Evolutionary conservation across 495 filamentous ascomycete species (phyloP).

Genomic region (Sphaerosporella brunnea): DNA sequence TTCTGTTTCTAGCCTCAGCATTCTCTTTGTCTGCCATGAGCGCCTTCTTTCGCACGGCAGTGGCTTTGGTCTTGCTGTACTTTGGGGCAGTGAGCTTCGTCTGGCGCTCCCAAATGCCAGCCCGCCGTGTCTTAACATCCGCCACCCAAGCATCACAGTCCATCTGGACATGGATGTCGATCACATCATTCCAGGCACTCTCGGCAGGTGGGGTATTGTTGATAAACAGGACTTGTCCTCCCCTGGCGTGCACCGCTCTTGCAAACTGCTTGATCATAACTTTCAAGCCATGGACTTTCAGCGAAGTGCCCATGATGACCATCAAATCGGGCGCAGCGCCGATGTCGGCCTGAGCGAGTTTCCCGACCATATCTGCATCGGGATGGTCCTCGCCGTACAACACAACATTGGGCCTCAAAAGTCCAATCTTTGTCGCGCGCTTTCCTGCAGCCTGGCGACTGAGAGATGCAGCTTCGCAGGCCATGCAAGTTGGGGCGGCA

Average conservation of each 20-base stretch:
- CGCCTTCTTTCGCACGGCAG: not conserved
- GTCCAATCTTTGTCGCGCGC: constrained; percentile 43
- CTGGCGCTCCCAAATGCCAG: constrained; percentile 35
- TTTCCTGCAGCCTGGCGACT: constrained; percentile 43
- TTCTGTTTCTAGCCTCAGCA: not conserved
- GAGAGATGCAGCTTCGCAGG: constrained; percentile 38
- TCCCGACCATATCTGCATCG: constrained; percentile 41
- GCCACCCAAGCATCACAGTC: constrained; percentile 55
- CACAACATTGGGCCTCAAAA: constrained; percentile 42
- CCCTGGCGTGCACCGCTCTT: constrained; percentile 46
- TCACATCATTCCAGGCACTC: constrained; percentile 47
- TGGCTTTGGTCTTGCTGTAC: constrained; percentile 12
- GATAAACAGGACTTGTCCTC: constrained; percentile 49
- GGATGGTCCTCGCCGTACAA: constrained; percentile 57
- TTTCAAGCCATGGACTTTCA: constrained; percentile 51
- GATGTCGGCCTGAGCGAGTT: constrained; percentile 45
- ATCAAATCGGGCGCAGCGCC: constrained; percentile 43
- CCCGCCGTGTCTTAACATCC: constrained; percentile 38
- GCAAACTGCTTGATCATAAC: constrained; percentile 49
- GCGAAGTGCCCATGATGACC: constrained; percentile 48
- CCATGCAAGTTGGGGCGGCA: constrained; percentile 43
- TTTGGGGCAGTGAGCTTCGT: constrained; percentile 15
- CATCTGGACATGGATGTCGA: constrained; percentile 53
- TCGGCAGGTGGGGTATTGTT: constrained; percentile 50
- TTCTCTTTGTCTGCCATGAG: constrained; percentile 1